These are phyloP conservation scores for Amphibolis antarctica DNA, from an alignment of 106 monocot species.

Conservation along the genomic window DNA sequence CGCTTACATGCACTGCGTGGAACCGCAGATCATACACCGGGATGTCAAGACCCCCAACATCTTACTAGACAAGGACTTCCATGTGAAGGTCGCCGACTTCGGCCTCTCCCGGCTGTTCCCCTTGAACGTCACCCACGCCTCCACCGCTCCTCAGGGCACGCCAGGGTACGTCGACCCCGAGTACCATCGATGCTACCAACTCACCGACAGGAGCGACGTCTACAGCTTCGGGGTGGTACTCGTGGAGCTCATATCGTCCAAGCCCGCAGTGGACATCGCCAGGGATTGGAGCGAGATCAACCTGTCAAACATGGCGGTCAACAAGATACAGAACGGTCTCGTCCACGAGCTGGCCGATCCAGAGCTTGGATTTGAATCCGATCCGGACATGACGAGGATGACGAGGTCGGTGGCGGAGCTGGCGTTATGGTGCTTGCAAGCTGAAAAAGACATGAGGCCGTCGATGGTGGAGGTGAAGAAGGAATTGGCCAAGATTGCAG, in stretches of 20 bases:
- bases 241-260: slow-evolving; percentile 18
- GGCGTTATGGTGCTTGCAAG: slow-evolving; percentile 9
- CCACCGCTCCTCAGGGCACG: slow-evolving; percentile 22
- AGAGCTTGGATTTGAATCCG: slow-evolving; percentile 1
- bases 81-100: slow-evolving; percentile 16
- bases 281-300: slow-evolving; percentile 12
- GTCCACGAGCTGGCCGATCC: slow-evolving; percentile 12
- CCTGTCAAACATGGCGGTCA: slow-evolving; percentile 11
- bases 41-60: slow-evolving; percentile 23
- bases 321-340: slow-evolving; percentile 2
- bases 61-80: slow-evolving; percentile 11
- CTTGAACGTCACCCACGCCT: slow-evolving; percentile 8
- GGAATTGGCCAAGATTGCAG: background rate
- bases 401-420: background rate
- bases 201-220: slow-evolving; percentile 22
- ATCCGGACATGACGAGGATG: slow-evolving; percentile 6
- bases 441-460: slow-evolving; percentile 10
- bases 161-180: slow-evolving; percentile 19
- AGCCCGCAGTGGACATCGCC: slow-evolving; percentile 11
- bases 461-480: slow-evolving; percentile 9
- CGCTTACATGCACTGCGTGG: slow-evolving; percentile 6
- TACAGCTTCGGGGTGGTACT: slow-evolving; percentile 18
- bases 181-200: slow-evolving; percentile 19
- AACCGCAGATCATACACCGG: slow-evolving; percentile 22
- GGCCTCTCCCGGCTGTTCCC: slow-evolving; percentile 20